Evolutionary conservation across 345 rosid species (phyloP).

Genomic region (Aethionema arabicum): DNA sequence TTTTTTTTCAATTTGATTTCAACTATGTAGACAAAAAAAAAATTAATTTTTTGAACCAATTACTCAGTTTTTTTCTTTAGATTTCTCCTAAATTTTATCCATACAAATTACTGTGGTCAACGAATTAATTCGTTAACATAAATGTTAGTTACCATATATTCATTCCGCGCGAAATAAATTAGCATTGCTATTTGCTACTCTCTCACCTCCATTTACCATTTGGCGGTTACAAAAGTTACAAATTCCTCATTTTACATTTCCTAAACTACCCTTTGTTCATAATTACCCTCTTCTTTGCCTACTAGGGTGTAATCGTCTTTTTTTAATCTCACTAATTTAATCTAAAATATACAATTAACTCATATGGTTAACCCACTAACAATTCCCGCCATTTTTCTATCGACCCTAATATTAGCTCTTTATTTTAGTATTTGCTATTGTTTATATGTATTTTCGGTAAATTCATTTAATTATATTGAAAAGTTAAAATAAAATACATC

Average conservation of each 20-base stretch:
- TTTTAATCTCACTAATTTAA: not conserved
- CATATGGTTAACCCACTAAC: slow-evolving; percentile 7
- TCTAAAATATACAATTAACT: not conserved
- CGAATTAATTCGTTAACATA: slow-evolving; percentile 22
- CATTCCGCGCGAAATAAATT: slow-evolving; percentile 24
- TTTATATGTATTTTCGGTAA: not conserved
- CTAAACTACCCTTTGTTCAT: slow-evolving; percentile 16
- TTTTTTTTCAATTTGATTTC: no score
- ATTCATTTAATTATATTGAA: not conserved
- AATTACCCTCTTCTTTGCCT: not conserved
- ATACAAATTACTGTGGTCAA: slow-evolving; percentile 25
- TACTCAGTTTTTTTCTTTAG: not conserved
- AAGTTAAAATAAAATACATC: not conserved
- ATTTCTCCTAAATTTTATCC: slow-evolving; percentile 24
- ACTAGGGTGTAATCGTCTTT: slow-evolving; percentile 23
- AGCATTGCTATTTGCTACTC: slow-evolving; percentile 18
- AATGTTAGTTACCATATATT: slow-evolving; percentile 14
- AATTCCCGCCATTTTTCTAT: slow-evolving; percentile 21
- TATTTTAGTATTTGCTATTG: slow-evolving; percentile 8
- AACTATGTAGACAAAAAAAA: no score
- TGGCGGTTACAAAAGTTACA: slow-evolving; percentile 24
- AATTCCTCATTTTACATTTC: not conserved
- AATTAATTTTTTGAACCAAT: no score
- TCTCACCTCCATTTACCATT: slow-evolving; percentile 18
- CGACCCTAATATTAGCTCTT: not conserved